Evolutionary conservation across 2,329 filamentous ascomycete species (phyloP), one percentile per base, ranked within the genome.

Genomic region (Alternaria arbusti): DNA sequence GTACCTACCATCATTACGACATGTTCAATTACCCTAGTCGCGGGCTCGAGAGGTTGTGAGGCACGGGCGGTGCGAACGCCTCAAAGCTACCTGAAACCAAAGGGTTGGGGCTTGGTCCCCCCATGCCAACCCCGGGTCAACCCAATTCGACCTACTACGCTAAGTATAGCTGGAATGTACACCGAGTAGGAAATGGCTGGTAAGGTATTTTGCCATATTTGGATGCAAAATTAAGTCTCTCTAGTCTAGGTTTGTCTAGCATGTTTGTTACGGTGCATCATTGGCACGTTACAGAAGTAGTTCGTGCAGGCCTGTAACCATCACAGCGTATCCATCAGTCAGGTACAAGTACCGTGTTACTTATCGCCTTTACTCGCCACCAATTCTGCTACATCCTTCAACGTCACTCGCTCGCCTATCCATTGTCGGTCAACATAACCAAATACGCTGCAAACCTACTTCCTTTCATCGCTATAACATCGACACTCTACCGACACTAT

Each of bases 81-180:
- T 65, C 64, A 65, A 68, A 65, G 59, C 57, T 62, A 64, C 64
- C 55, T 72, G 70, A 74, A 73, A 74, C 71, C 64, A 65, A 64
- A 70, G 65, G 70, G 64, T 47, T 54, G 68, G 65, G 68, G 71
- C 72, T 75, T 72, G 70, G 67, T 75, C 66, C 71, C 56, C 61
- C 62, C 76, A 80, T 80, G 77, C 77, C 74, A 57, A 56, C 70
- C 66, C 59, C 72, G 61, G 50, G 20, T 36, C 50, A 55, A 49
- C 56, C 32, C 15, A 40, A 66, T 67, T 68, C 66, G 63, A 51
- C 40, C 23, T 56, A 61, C 50, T 52, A 45, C 49, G 43, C 77
- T 74, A 78, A 78, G 71, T 71, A 72, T 79, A 78, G 77, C 56
- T 63, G 72, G 76, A 78, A 80, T 79, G 76, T 61, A 64, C 54